Evolutionary conservation across 345 rosid species (phyloP).

Genomic region (Mercurialis annua): DNA sequence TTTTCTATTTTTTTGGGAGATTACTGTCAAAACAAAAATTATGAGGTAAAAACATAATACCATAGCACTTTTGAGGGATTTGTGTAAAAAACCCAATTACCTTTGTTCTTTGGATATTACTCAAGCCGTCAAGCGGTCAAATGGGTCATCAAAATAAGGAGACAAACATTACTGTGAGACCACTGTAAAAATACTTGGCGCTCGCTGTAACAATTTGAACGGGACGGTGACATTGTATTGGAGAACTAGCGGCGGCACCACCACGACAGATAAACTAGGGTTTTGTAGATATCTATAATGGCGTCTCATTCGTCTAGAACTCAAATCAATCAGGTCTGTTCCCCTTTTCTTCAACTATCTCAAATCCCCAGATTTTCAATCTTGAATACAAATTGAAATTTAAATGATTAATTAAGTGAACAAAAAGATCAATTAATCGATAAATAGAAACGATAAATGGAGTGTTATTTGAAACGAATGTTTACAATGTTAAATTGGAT

Average conservation of each 20-base stretch:
- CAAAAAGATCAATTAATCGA: background rate
- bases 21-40: too few relatives aligned
- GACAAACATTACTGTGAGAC: background rate
- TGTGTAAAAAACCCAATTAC: too few relatives aligned
- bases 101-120: too few relatives aligned
- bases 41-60: too few relatives aligned
- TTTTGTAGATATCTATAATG: conserved; percentile 44
- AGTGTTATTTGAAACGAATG: background rate
- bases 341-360: conserved; percentile 13
- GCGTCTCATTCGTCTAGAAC: conserved; percentile 54
- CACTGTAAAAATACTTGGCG: background rate
- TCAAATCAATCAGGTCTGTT: conserved; percentile 69
- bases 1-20: too few relatives aligned
- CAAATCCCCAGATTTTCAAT: background rate
- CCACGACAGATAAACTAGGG: conserved; percentile 17
- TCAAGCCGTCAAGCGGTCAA: too few relatives aligned
- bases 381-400: background rate
- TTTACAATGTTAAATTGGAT: background rate
- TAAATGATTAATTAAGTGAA: background rate
- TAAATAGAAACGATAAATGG: background rate
- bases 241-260: background rate
- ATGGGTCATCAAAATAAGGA: background rate
- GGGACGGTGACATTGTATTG: background rate
- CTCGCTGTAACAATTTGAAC: conserved; percentile 14
- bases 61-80: too few relatives aligned